phyloP scores from a whole-genome alignment of 345 rosid species.

The Turritis glabra region DNA sequence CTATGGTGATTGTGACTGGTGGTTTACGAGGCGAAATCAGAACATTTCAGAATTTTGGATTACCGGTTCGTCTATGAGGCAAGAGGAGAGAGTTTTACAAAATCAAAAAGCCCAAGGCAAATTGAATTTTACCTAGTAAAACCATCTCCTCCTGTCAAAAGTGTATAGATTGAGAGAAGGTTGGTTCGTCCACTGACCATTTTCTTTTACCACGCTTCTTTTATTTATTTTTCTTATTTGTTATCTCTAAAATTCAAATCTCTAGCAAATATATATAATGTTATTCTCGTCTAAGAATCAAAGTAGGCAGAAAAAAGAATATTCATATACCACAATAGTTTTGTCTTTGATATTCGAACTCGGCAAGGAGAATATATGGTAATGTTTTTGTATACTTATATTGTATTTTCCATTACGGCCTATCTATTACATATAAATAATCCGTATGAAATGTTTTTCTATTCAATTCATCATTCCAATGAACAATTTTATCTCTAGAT shows the following conservation, averaged over 20 bases:
- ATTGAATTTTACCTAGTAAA: slow-evolving; percentile 19
- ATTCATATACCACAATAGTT: background rate
- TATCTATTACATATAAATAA: background rate
- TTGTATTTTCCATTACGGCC: background rate
- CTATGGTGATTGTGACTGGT: slow-evolving; percentile 89
- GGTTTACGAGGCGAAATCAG: slow-evolving; percentile 83
- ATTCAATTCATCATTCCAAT: slow-evolving; percentile 1
- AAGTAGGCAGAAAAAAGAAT: slow-evolving; percentile 11
- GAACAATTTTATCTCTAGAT: background rate
- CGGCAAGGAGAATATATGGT: background rate
- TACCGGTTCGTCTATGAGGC: slow-evolving; percentile 63
- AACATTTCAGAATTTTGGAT: slow-evolving; percentile 88
- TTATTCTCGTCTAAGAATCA: background rate
- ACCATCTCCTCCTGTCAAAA: slow-evolving; percentile 34
- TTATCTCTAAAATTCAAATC: slow-evolving; percentile 47
- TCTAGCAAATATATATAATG: slow-evolving; percentile 46
- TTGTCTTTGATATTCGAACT: background rate
- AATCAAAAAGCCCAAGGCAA: slow-evolving; percentile 22
- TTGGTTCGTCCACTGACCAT: slow-evolving; percentile 39
- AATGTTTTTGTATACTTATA: background rate
- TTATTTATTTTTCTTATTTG: slow-evolving; percentile 50
- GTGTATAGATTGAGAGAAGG: slow-evolving; percentile 63
- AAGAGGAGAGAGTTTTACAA: slow-evolving; percentile 17
- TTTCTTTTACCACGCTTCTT: slow-evolving; percentile 39
- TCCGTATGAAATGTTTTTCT: background rate